phyloP scores from a whole-genome alignment of 305 asterid species.

The Fraxinus sp. region DNA sequence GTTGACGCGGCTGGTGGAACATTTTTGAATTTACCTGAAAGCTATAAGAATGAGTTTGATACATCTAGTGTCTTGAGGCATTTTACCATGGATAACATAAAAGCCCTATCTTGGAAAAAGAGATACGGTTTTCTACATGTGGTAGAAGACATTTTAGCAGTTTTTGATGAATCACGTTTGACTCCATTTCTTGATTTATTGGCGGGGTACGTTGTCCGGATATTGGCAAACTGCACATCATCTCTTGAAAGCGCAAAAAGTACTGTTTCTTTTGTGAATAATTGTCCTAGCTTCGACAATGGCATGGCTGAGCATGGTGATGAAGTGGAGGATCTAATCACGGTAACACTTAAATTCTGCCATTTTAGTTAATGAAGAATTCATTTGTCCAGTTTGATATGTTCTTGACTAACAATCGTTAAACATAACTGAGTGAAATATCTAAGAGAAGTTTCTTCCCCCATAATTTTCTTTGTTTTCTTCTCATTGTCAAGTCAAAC shows the following conservation, averaged over 20 bases:
- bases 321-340: conserved; percentile 38
- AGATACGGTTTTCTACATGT: conserved; percentile 81
- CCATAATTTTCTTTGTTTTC: background rate
- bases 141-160: conserved; percentile 70
- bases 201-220: conserved; percentile 63
- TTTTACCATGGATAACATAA: conserved; percentile 53
- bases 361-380: conserved; percentile 10
- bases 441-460: background rate
- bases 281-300: conserved; percentile 29
- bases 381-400: background rate
- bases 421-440: background rate
- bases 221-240: conserved; percentile 68
- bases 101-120: conserved; percentile 72
- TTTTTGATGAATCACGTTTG: conserved; percentile 77
- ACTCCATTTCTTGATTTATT: conserved; percentile 73
- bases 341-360: conserved; percentile 46
- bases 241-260: conserved; percentile 39
- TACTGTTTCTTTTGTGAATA: conserved; percentile 29
- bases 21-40: conserved; percentile 36
- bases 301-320: conserved; percentile 38
- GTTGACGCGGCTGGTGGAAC: conserved; percentile 34
- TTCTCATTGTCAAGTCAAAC: conserved; percentile 2
- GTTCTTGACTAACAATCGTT: conserved; percentile 4
- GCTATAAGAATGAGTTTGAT: conserved; percentile 36
- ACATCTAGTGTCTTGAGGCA: conserved; percentile 51